Conservation (phyloP, 495 filamentous ascomycete species). For the Pseudevernia furfuracea region DNA sequence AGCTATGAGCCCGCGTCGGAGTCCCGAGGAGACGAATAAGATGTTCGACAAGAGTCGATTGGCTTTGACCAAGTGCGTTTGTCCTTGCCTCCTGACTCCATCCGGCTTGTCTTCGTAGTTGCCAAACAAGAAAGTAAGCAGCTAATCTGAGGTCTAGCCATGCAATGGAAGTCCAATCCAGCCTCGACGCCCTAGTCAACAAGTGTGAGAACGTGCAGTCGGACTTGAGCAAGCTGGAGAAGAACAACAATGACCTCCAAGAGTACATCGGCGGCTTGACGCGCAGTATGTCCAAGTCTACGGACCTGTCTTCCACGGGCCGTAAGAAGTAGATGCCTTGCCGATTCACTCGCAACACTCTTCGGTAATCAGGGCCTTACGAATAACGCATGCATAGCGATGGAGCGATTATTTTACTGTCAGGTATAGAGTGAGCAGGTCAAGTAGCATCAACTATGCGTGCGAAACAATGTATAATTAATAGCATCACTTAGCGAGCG, state of each 20-base stretch:
- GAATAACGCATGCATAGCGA: background rate
- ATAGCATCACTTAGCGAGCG: background rate
- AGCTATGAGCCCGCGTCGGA: slow-evolving; percentile 89
- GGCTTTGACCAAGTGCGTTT: slow-evolving; percentile 51
- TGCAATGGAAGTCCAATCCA: slow-evolving; percentile 78
- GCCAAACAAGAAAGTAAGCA: slow-evolving; percentile 40
- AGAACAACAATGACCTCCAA: slow-evolving; percentile 88
- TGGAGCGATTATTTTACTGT: background rate
- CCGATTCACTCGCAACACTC: background rate
- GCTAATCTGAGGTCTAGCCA: slow-evolving; percentile 48
- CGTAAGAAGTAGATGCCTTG: slow-evolving; percentile 4
- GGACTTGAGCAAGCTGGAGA: slow-evolving; percentile 91
- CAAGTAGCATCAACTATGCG: background rate
- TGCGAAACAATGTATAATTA: background rate
- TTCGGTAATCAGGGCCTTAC: background rate
- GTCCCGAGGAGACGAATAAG: slow-evolving; percentile 77
- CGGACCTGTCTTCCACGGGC: slow-evolving; percentile 9
- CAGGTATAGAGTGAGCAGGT: background rate
- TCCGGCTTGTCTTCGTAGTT: background rate
- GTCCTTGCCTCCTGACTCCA: background rate
- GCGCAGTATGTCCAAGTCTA: slow-evolving; percentile 39
- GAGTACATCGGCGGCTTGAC: slow-evolving; percentile 60
- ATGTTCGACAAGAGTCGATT: slow-evolving; percentile 72
- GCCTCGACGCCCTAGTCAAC: slow-evolving; percentile 78
- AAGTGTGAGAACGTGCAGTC: slow-evolving; percentile 88